Base-by-base conservation (phyloP, 345 rosid species). In the Nasturtium officinale region DNA sequence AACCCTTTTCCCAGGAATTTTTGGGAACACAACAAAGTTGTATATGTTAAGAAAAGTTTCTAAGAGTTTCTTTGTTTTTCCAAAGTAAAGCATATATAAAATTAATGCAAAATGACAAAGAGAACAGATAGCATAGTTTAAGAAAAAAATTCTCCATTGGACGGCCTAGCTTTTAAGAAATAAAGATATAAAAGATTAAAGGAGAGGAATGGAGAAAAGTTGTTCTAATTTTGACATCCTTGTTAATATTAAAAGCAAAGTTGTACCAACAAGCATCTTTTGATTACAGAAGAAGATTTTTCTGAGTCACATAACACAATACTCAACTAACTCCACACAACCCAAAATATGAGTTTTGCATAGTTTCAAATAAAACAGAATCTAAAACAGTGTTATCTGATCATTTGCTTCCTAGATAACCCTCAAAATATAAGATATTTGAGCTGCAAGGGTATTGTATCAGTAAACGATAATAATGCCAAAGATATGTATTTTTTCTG, bases 31-130 rank as follows among this genome's bases (percentile, higher is more conserved):
- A 56, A 21, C 5, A 57, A 69, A 56, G 55, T 69, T 45, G 64
- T 55, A 37, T 32, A 32, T 35, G 28, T 13, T 12, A 18, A 43
- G 21, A 28, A 55, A 68, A 69, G 25, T 5, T 35, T 8, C 53
- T 30, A 45, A 30, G 25, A 57, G 15, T 45, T 46, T 58, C 9
- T 57, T 32, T 33, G 28, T 25, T 35, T 60, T 56, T 16, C 18
- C 67, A 48, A 60, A 71, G 59, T 60, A 60, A 70, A 70, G 66
- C 65, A 56, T 21, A 69, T 20, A 7, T 7, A 28, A 5, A 55
- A 32, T 32, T 30, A 46, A 69, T 30, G 56, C 18, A 42, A 30
- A 57, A 56, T 55, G 56, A 69, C 35, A 60, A 7, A 69, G 58
- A 59, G 74, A 59, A 69, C 50, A 59, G 33, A 33, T 10, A 33